These are phyloP conservation scores for Tylopilus cervinicoccineus DNA, from an alignment of 768 basidiomycete genomes.

Conservation along the genomic window DNA sequence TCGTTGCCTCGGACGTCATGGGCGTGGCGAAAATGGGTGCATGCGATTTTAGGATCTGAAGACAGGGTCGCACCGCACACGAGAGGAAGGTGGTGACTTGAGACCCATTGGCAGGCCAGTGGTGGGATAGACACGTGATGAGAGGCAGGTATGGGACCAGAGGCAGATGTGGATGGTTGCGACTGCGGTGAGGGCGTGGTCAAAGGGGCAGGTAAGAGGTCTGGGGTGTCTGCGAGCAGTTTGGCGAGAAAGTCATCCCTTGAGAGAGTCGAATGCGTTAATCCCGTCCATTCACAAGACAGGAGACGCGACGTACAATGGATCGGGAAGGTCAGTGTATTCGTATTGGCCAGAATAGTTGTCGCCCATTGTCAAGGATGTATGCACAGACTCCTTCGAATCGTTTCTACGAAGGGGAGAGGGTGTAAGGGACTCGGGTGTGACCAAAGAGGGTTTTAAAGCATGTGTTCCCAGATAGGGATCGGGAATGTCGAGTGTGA, in stretches of 20 bases:
- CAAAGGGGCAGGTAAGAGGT: neutral
- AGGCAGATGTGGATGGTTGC: neutral
- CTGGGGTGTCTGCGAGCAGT: conserved; percentile 5
- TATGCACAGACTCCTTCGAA: neutral
- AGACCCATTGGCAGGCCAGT: conserved; percentile 12
- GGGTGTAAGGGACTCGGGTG: neutral
- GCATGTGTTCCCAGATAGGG: neutral
- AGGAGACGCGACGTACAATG: conserved; percentile 8
- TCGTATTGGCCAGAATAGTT: neutral
- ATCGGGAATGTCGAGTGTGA: neutral
- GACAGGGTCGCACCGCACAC: conserved; percentile 7
- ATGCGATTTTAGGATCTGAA: neutral
- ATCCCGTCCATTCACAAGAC: neutral
- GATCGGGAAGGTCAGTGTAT: neutral
- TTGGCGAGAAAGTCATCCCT: conserved; percentile 15
- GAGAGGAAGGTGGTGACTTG: neutral
- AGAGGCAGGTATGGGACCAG: neutral
- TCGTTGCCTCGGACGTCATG: conserved; percentile 19
- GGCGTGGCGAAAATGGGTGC: conserved; percentile 9
- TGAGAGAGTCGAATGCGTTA: neutral
- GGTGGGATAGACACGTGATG: too few species aligned
- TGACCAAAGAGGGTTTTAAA: conserved; percentile 6
- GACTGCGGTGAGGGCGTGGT: too few species aligned
- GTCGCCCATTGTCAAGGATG: conserved; percentile 2
- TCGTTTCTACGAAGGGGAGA: neutral